These are phyloP conservation scores for Aegilops longissima DNA, from an alignment of 176 grass and related monocot species.

Conservation along the genomic window DNA sequence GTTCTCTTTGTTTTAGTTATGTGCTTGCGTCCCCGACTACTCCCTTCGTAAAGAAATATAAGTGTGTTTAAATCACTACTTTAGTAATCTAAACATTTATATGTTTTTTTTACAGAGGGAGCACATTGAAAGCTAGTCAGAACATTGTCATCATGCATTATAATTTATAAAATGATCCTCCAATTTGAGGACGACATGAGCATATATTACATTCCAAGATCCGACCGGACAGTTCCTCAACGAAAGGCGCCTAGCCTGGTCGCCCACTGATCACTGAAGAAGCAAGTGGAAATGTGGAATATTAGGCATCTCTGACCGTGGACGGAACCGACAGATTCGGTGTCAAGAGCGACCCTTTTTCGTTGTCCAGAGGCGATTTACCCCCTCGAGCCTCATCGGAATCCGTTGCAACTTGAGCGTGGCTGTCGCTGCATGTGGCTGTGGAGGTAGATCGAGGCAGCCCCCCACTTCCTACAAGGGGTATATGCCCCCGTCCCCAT, in stretches of 20 bases:
- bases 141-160: neutral
- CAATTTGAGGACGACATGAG: neutral
- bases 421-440: constrained; percentile 26
- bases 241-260: neutral
- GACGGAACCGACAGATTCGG: too few species aligned
- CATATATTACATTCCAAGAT: neutral
- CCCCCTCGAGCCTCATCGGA: constrained; percentile 29
- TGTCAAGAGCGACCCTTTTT: neutral
- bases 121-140: neutral
- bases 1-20: too few species aligned
- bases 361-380: neutral
- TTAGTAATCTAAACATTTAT: too few species aligned
- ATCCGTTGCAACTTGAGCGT: constrained; percentile 19
- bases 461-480: constrained; percentile 36
- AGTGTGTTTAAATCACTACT: too few species aligned
- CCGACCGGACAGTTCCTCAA: constrained; percentile 34
- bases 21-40: too few species aligned
- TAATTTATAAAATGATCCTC: neutral
- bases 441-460: neutral
- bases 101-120: too few species aligned
- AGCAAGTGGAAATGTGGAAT: neutral
- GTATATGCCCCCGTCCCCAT: constrained; percentile 21
- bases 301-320: too few species aligned
- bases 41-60: too few species aligned
- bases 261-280: neutral